Base-by-base conservation (phyloP, 2,329 filamentous ascomycete genomes). In the Mollisiaceae sp. region DNA sequence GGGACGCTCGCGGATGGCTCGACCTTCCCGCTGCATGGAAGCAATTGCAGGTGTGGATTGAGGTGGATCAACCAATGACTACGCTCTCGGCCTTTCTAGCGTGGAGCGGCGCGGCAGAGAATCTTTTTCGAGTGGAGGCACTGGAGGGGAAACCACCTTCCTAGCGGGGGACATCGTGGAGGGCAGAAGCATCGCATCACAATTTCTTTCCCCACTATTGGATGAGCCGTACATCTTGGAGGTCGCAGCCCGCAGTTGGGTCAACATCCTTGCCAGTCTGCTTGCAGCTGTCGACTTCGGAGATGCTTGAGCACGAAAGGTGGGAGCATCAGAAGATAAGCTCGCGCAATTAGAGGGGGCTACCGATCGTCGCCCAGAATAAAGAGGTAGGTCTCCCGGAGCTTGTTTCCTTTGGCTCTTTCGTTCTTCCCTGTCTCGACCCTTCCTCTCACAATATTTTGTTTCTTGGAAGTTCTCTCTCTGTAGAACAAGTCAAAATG, bases 401-500 rank as follows among this genome's bases (percentile, higher is more conserved):
- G 27, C 38, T 15, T 24, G 4, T 43, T 54, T 41, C 20, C 24
- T 24, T 54, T 8, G 22, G 2, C 24, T 55, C 14, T 39, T 59
- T 27, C 15, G 20, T 35, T 45, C 50, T 58, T n/a, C 38, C 6
- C 4, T 57, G 39, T 22, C 24, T 52, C 2, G 18, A 8, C 12
- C 8, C 18, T 35, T 3, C 38, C 4, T 12, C 32, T 8, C 24
- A 22, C 12, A n/a, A 9, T 52, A 8, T 52, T 11, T 41, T n/a
- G n/a, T 59, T 6, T 47, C 20, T 12, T 54, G 6, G 50, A 54
- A 54, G 50, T 3, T 54, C 24, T 54, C 4, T 47, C 8, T 22
- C 43, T 18, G 50, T 35, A 11, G 24, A 41, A 8, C 35, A 12
- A 45, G 15, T 65, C 68, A 74, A 69, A 41, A 76, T 76, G 74